phyloP scores from a whole-genome alignment of 345 rosid genomes.

The Citrus medica region DNA sequence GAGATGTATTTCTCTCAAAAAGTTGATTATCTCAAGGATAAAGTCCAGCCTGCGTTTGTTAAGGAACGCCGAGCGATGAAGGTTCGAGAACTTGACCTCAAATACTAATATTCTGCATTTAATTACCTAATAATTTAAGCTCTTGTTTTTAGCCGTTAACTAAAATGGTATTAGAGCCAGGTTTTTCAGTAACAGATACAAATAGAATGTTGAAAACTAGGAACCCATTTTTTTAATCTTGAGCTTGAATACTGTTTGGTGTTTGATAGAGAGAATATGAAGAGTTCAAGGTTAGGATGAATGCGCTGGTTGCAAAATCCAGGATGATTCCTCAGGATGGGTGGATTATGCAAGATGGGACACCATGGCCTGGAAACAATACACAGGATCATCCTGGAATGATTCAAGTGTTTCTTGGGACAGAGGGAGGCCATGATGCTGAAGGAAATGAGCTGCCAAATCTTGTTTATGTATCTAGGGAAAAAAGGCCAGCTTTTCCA shows the following conservation, averaged over 20 bases:
- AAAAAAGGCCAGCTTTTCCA: slow-evolving; percentile 75
- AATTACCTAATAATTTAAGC: background rate
- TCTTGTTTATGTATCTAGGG: slow-evolving; percentile 78
- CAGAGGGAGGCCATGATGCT: slow-evolving; percentile 69
- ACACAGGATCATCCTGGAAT: slow-evolving; percentile 96
- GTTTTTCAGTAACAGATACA: background rate
- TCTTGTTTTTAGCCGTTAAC: background rate
- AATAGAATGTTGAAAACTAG: background rate
- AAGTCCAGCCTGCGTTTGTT: slow-evolving; percentile 92
- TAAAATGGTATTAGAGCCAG: background rate
- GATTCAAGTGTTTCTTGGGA: slow-evolving; percentile 94
- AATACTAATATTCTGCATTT: too few relatives aligned
- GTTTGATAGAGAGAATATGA: slow-evolving; percentile 82
- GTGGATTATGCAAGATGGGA: slow-evolving; percentile 97
- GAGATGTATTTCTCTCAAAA: slow-evolving; percentile 69
- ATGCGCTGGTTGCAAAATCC: slow-evolving; percentile 84
- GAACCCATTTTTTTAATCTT: background rate
- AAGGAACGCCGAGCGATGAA: slow-evolving; percentile 96
- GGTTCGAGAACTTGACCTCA: slow-evolving; percentile 29
- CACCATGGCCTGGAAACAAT: slow-evolving; percentile 99
- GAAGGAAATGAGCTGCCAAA: slow-evolving; percentile 80
- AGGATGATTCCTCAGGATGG: slow-evolving; percentile 75
- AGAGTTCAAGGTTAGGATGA: slow-evolving; percentile 90
- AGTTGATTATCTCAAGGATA: slow-evolving; percentile 91
- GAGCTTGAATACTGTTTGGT: background rate